These are phyloP conservation scores for Gaeumannomyces sp. DNA, from an alignment of 2,329 filamentous ascomycete species.

Conservation along the genomic window DNA sequence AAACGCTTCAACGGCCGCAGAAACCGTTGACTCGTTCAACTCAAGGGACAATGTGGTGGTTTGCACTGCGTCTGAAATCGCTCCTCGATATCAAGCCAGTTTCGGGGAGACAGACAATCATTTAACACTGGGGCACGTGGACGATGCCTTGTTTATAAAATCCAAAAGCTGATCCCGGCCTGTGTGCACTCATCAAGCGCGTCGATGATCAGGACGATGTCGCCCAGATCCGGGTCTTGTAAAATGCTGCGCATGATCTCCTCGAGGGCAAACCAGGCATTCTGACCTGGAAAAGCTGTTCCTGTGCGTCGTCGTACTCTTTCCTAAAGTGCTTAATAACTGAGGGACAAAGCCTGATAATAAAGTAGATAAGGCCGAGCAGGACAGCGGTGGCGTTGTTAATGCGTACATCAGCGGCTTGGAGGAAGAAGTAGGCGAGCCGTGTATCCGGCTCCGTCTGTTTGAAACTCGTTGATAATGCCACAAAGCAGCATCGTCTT, in stretches of 20 bases:
- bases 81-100: slow-evolving; percentile 13
- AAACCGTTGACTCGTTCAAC: slow-evolving; percentile 15
- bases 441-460: slow-evolving; percentile 9
- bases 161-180: not conserved
- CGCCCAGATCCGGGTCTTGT: slow-evolving; percentile 24
- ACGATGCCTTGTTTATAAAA: slow-evolving; percentile 11
- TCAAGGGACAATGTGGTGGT: slow-evolving; percentile 12
- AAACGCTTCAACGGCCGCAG: slow-evolving; percentile 15
- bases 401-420: slow-evolving; percentile 22
- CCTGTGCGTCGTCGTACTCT: slow-evolving; percentile 25
- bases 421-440: slow-evolving; percentile 28
- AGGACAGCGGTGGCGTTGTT: slow-evolving; percentile 26
- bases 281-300: slow-evolving; percentile 28
- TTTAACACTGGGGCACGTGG: slow-evolving; percentile 13
- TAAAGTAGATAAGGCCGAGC: slow-evolving; percentile 24
- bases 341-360: slow-evolving; percentile 22
- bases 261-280: slow-evolving; percentile 31
- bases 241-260: slow-evolving; percentile 35
- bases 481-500: slow-evolving; percentile 24
- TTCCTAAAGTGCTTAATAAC: slow-evolving; percentile 29
- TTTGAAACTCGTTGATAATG: slow-evolving; percentile 45
- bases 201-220: slow-evolving; percentile 35
- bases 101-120: slow-evolving; percentile 18
- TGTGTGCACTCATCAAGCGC: slow-evolving; percentile 39
- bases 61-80: slow-evolving; percentile 5